Percentiles rank a stretch among this genome's conserved stretches.
Evolutionary conservation across 2,329 filamentous ascomycete species (phyloP).

Genomic region (Septoria linicola): DNA sequence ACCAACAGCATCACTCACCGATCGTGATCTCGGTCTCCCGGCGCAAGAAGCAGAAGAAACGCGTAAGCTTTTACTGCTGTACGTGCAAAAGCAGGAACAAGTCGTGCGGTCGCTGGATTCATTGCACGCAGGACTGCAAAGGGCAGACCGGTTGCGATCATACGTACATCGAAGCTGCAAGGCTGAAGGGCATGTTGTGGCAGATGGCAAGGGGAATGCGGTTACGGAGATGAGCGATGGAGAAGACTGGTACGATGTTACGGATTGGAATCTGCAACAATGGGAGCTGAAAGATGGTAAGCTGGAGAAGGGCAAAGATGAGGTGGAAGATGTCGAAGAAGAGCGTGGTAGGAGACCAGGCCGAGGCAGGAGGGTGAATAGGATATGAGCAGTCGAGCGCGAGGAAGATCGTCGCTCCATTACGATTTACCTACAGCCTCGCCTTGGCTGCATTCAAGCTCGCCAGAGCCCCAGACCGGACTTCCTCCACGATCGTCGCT

Average conservation of each 20-base stretch:
- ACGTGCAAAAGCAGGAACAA: conserved; percentile 84
- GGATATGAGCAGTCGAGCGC: conserved; percentile 26
- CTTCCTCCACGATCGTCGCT: conserved; percentile 52
- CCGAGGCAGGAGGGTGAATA: conserved; percentile 27
- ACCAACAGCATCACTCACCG: conserved; percentile 60
- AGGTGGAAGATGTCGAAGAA: conserved; percentile 62
- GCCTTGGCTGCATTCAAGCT: conserved; percentile 2
- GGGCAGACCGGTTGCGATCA: conserved; percentile 69
- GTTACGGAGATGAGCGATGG: conserved; percentile 73
- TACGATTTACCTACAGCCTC: background rate
- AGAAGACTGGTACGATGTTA: conserved; percentile 84
- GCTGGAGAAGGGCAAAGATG: conserved; percentile 78
- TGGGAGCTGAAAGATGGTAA: conserved; percentile 54
- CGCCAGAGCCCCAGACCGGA: conserved; percentile 34
- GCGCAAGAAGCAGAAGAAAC: conserved; percentile 74
- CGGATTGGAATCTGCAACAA: conserved; percentile 66
- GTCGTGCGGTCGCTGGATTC: conserved; percentile 68
- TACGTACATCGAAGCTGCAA: conserved; percentile 74
- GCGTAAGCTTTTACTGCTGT: conserved; percentile 69
- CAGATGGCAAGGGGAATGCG: conserved; percentile 33
- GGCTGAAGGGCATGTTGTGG: conserved; percentile 69
- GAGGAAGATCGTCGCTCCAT: background rate
- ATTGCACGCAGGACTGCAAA: conserved; percentile 68
- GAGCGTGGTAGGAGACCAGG: conserved; percentile 25
- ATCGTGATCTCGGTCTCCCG: conserved; percentile 71